Evolutionary conservation across 2,329 filamentous ascomycete genomes (phyloP), one percentile per base, ranked within the genome.

Genomic region (Penicillium sp.): DNA sequence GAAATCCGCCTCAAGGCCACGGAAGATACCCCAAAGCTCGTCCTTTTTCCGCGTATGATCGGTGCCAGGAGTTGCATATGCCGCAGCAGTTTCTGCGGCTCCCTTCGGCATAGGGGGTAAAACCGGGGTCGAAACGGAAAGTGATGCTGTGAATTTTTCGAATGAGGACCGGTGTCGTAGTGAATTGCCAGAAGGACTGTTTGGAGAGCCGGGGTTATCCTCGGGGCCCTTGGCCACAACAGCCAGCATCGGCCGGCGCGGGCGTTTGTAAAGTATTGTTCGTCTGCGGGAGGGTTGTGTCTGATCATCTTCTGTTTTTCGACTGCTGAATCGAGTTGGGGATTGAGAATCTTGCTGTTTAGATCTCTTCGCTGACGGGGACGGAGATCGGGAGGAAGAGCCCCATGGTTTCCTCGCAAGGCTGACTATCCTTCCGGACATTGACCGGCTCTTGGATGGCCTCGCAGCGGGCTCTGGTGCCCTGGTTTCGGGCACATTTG

Each of bases 11-110:
- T 90, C 88, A 27, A 91, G 76, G n/a, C 79, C 79, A 53, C 87
- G 82, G 68, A 90, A 91, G 16, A 83, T 79, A 33, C 80, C 83
- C 86, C 86, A 90, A 16, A 90, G 78, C 65, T 89, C 87, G 69
- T 90, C 88, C 63, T 84, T 87, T 71, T 84, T 87, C 57, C 81
- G 81, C n/a, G 78, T 72, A 31, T 66, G 58, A 23, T 79, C 77
- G 15, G 64, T 44, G 44, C 52, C 50, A 25, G 55, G 65, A 50
- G 68, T 57, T 44, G 64, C 60, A 44, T 70, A 65, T 16, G 70
- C 66, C 21, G 79, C 76, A 7, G 71, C 70, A 8, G 75, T 76
- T 29, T 67, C 68, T 13, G 78, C 75, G 3, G 72, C 72, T 5
- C 73, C 76, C 39, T 75, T 76, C 7, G 79, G 76, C 60, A 82